Base-by-base conservation (phyloP, 805 yeast genomes). In the Teunomyces funiuensis region DNA sequence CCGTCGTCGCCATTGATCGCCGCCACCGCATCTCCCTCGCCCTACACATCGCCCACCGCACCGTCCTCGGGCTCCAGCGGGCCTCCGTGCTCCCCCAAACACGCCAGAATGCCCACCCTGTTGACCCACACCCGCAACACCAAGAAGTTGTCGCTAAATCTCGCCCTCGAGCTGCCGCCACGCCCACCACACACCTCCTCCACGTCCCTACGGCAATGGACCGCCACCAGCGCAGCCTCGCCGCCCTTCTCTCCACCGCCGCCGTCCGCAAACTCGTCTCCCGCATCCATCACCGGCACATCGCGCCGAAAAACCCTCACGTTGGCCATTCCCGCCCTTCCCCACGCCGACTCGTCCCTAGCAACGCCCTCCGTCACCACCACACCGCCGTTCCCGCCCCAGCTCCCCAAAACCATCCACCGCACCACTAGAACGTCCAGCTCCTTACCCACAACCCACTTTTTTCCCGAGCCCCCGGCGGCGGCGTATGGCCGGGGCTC, bases 111-210 rank as follows among this genome's bases (percentile, higher is more conserved):
- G 40, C 58, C 63, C 8, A 53, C 60, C 25, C 48, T 50, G 42
- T 41, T 46, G 22, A 50, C 55, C 28, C 47, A 60, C 33, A 64
- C 61, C 39, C 50, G 70, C 42, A 68, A 67, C 49, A 65, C 63
- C 62, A 69, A 69, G 53, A 63, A 62, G 39, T 50, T 70, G 31
- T 61, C 63, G 43, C 57, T 69, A 36, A 63, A 66, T 43, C 25
- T 46, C 62, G 43, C 44, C 45, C 19, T 50, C 52, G 15, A 33
- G 44, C 34, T 27, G 16, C 38, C 14, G 25, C 26, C 15, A 4
- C 46, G 27, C 33, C 37, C n/a, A n/a, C 22, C 26, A 43, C 7
- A 26, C 25, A 7, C 25, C 25, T 11, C 5, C 25, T 8, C 5
- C 25, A 22, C 25, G 25, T 11, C 25, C 9, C 9, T 11, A 11